Percentiles rank a stretch among this genome's conserved stretches.
Evolutionary conservation across 192 early-diverging fungal species (phyloP).

Genomic region (Coemansia sp.): DNA sequence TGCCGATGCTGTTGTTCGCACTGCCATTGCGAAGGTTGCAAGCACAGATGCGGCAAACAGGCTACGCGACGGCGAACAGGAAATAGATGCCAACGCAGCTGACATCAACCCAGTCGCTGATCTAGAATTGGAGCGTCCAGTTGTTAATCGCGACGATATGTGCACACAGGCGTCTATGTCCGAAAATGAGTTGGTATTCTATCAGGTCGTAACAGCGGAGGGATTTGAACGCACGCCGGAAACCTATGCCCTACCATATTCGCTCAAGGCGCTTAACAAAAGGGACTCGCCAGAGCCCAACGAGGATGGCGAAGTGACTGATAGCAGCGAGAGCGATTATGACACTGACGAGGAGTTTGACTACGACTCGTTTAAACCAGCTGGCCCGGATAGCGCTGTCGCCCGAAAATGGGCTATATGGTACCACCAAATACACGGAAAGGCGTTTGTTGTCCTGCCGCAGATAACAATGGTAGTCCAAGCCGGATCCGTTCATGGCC

Average conservation of each 20-base stretch:
- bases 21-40: constrained; percentile 32
- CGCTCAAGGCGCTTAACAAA: background rate
- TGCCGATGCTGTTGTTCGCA: constrained; percentile 37
- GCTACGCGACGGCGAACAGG: constrained; percentile 14
- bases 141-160: background rate
- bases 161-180: background rate
- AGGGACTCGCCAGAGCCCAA: background rate
- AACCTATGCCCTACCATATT: background rate
- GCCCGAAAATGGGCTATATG: constrained; percentile 37
- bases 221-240: constrained; percentile 25
- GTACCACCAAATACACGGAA: constrained; percentile 28
- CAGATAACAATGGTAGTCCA: constrained; percentile 49
- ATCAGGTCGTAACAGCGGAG: constrained; percentile 36
- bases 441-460: constrained; percentile 31
- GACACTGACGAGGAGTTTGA: background rate
- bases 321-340: constrained; percentile 20
- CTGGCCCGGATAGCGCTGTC: background rate
- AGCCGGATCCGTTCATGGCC: constrained; percentile 29
- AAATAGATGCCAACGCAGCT: background rate
- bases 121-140: constrained; percentile 11
- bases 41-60: constrained; percentile 24
- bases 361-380: constrained; percentile 6
- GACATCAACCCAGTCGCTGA: constrained; percentile 38
- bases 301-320: background rate
- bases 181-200: constrained; percentile 40